phyloP scores from a whole-genome alignment of 257 asterid species.

The Solanum arcanum region DNA sequence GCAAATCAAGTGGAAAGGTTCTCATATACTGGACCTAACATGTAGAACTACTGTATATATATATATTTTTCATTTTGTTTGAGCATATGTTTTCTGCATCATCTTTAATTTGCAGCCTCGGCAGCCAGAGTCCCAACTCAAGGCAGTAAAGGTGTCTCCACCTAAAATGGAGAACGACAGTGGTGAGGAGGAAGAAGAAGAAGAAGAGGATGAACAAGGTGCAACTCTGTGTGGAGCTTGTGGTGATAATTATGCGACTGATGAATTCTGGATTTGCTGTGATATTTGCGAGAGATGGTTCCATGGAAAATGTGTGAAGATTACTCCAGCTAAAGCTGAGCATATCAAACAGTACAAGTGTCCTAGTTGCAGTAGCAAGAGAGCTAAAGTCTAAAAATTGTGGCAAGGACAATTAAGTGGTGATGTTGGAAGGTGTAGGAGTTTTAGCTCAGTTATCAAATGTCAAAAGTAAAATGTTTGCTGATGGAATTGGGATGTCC shows the following conservation, averaged over 20 bases:
- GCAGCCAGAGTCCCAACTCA: slow-evolving; percentile 21
- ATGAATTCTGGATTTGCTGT: slow-evolving; percentile 24
- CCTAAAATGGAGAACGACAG: slow-evolving; percentile 35
- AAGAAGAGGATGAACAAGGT: slow-evolving; percentile 43
- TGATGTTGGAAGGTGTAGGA: slow-evolving; percentile 8
- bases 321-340: slow-evolving; percentile 1
- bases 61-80: neutral
- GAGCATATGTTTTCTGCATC: neutral
- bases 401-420: neutral
- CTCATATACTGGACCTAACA: neutral
- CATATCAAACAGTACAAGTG: slow-evolving; percentile 2
- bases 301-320: slow-evolving; percentile 2
- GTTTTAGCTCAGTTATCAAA: neutral
- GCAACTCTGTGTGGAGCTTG: slow-evolving; percentile 52
- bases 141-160: slow-evolving; percentile 19
- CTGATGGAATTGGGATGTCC: slow-evolving; percentile 12
- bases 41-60: neutral
- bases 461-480: slow-evolving; percentile 16
- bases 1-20: slow-evolving; percentile 20
- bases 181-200: slow-evolving; percentile 34
- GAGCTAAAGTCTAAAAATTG: neutral
- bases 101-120: slow-evolving; percentile 14
- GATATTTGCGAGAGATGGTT: slow-evolving; percentile 1
- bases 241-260: slow-evolving; percentile 34
- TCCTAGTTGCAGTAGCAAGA: slow-evolving; percentile 1